A percentile compares a stretch with the other conserved stretches of the same genome.
These are phyloP conservation scores for Asterionellopsis glacialis DNA, from an alignment of 108 stramenopile genomes.

Conservation along the genomic window DNA sequence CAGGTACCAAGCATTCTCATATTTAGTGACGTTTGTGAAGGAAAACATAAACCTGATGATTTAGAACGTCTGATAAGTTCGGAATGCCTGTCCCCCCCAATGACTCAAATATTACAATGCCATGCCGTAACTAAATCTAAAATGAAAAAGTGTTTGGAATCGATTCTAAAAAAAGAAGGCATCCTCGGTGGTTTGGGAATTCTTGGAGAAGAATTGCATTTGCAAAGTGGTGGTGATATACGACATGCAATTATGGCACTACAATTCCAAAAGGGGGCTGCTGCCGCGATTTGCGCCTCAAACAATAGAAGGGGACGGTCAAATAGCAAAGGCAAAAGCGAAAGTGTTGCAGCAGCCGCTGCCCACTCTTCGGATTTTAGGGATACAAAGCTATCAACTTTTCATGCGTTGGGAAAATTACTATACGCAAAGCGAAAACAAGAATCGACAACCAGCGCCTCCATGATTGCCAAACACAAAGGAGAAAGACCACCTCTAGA, in stretches of 20 bases:
- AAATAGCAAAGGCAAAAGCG: too few relatives aligned
- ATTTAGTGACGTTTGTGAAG: constrained; percentile 74
- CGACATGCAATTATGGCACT: constrained; percentile 80
- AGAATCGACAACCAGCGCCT: background rate
- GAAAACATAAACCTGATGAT: constrained; percentile 72
- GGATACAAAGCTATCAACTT: constrained; percentile 69
- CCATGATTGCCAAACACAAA: too few relatives aligned
- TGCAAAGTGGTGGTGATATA: constrained; percentile 70
- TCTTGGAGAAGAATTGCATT: constrained; percentile 57
- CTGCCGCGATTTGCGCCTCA: constrained; percentile 3
- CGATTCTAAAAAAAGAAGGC: constrained; percentile 38
- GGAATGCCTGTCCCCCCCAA: constrained; percentile 37
- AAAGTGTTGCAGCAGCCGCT: too few relatives aligned
- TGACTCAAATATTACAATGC: constrained; percentile 49
- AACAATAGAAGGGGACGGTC: too few relatives aligned
- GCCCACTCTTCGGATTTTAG: constrained; percentile 4
- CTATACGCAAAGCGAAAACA: constrained; percentile 78
- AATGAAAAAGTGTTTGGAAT: constrained; percentile 64
- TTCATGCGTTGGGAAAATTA: constrained; percentile 87
- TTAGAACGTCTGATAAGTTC: constrained; percentile 63
- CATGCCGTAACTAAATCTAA: constrained; percentile 68
- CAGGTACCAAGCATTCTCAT: constrained; percentile 62
- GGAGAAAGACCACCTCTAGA: constrained; percentile 39
- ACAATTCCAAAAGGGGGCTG: constrained; percentile 55
- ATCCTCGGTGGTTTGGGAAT: constrained; percentile 16